phyloP scores from a whole-genome alignment of 2,329 filamentous ascomycete species.

The Trichoderma harzianum region DNA sequence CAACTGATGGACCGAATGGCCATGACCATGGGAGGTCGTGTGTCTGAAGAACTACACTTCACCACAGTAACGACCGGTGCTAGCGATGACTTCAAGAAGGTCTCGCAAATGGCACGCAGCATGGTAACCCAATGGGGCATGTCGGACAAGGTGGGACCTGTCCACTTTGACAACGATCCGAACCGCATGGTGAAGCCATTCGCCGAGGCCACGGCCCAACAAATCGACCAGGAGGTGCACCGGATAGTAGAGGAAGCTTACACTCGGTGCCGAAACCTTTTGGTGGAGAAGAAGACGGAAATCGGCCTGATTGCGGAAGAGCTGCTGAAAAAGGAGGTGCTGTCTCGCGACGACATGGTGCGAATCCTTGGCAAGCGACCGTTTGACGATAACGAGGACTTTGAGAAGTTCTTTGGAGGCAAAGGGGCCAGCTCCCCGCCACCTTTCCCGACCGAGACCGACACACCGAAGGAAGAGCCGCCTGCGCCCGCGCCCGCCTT shows the following conservation, averaged over 20 bases:
- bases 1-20: slow-evolving; percentile 99
- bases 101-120: slow-evolving; percentile 88
- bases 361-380: slow-evolving; percentile 79
- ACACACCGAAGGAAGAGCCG: slow-evolving; percentile 35
- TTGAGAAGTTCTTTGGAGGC: slow-evolving; percentile 85
- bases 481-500: slow-evolving; percentile 41
- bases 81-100: slow-evolving; percentile 97
- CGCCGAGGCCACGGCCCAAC: slow-evolving; percentile 86
- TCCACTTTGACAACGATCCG: slow-evolving; percentile 83
- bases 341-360: slow-evolving; percentile 88
- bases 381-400: slow-evolving; percentile 80
- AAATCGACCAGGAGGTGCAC: slow-evolving; percentile 87
- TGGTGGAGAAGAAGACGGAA: slow-evolving; percentile 82
- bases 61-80: slow-evolving; percentile 93
- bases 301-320: slow-evolving; percentile 90
- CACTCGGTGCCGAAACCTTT: slow-evolving; percentile 78
- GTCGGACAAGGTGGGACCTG: slow-evolving; percentile 87
- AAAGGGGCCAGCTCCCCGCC: slow-evolving; percentile 57
- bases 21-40: slow-evolving; percentile 94
- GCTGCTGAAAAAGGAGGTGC: slow-evolving; percentile 84
- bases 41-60: slow-evolving; percentile 96
- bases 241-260: slow-evolving; percentile 92
- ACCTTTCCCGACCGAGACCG: slow-evolving; percentile 48
- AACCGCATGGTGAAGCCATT: slow-evolving; percentile 91
- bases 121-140: slow-evolving; percentile 99